Evolutionary conservation across 305 asterid genomes (phyloP).

Genomic region (Stenogyne calaminthoides): DNA sequence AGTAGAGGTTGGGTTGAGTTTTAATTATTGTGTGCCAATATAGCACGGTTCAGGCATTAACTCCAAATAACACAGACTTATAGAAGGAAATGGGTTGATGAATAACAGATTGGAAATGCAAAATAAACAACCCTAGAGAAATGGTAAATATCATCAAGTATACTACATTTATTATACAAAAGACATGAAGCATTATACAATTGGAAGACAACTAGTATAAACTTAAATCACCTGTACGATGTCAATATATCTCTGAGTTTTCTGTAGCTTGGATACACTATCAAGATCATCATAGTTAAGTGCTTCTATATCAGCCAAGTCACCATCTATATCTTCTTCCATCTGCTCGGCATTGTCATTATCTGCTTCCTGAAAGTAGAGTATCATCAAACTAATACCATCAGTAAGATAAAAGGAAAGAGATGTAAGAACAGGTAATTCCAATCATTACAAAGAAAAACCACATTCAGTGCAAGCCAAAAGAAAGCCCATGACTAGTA

Average conservation of each 20-base stretch:
- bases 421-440: background rate
- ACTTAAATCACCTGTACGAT: slow-evolving; percentile 69
- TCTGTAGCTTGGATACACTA: slow-evolving; percentile 86
- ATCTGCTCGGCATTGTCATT: slow-evolving; percentile 60
- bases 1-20: background rate
- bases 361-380: slow-evolving; percentile 61
- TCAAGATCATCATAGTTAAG: slow-evolving; percentile 92
- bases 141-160: slow-evolving; percentile 31
- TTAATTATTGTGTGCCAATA: background rate
- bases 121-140: slow-evolving; percentile 29
- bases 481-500: background rate
- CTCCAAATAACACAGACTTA: slow-evolving; percentile 29
- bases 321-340: slow-evolving; percentile 88
- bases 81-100: slow-evolving; percentile 30
- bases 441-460: slow-evolving; percentile 16
- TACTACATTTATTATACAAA: slow-evolving; percentile 14
- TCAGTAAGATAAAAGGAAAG: slow-evolving; percentile 1
- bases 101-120: slow-evolving; percentile 29
- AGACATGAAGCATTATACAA: background rate
- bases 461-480: slow-evolving; percentile 3
- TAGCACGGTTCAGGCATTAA: background rate
- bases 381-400: slow-evolving; percentile 14
- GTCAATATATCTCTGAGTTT: slow-evolving; percentile 64
- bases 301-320: slow-evolving; percentile 85
- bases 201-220: background rate